Conservation (phyloP, 805 yeast genomes). For the Candida michaelii region DNA sequence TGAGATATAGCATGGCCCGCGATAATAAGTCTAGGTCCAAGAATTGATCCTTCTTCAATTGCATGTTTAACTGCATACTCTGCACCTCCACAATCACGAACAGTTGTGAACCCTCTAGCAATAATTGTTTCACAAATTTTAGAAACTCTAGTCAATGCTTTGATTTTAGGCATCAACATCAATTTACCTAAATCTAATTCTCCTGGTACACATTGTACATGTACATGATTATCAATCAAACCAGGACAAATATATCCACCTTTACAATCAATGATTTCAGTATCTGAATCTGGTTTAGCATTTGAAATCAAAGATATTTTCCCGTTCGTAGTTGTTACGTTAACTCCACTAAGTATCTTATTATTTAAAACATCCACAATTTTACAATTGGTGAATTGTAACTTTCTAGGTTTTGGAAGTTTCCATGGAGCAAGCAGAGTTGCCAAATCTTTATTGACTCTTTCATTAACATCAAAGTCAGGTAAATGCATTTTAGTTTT, state of each 20-base stretch:
- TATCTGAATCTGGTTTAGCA: constrained; percentile 6
- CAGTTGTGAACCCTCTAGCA: constrained; percentile 18
- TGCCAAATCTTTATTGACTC: constrained; percentile 20
- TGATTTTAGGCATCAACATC: constrained; percentile 18
- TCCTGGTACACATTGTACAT: constrained; percentile 22
- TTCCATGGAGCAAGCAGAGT: constrained; percentile 23
- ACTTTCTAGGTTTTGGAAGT: constrained; percentile 19
- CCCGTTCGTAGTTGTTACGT: constrained; percentile 20
- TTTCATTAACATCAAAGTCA: constrained; percentile 23
- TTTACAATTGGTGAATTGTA: constrained; percentile 19
- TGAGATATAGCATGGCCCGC: constrained; percentile 25
- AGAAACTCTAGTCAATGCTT: constrained; percentile 21
- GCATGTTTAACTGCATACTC: constrained; percentile 21
- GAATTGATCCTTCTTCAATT: constrained; percentile 21
- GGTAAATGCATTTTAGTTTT: constrained; percentile 10
- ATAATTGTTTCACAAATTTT: constrained; percentile 18
- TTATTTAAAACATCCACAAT: constrained; percentile 20
- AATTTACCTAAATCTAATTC: constrained; percentile 19
- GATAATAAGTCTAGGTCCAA: constrained; percentile 23
- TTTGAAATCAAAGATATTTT: constrained; percentile 12
- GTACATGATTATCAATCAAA: constrained; percentile 26
- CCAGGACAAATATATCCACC: constrained; percentile 27
- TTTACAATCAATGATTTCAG: constrained; percentile 19
- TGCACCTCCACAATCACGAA: constrained; percentile 17
- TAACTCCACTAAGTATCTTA: constrained; percentile 11